A percentile compares a stretch with the other conserved stretches of the same genome.
These are phyloP conservation scores for Aspergillus japonicus DNA, from an alignment of 2,329 filamentous ascomycete genomes.

Conservation along the genomic window DNA sequence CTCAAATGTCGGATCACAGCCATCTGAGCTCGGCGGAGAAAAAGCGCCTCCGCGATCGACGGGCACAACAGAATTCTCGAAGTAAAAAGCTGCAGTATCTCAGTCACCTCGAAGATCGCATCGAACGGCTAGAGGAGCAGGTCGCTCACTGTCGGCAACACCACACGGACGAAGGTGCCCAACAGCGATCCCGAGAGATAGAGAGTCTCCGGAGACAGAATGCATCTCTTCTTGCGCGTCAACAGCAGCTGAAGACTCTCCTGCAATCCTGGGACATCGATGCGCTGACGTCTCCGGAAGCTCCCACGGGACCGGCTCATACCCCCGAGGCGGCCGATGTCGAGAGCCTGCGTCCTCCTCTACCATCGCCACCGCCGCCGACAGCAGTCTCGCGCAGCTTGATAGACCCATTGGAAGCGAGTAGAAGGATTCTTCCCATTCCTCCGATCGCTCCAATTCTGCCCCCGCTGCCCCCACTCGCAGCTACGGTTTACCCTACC, in stretches of 20 bases:
- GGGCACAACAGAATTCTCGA: slow-evolving; percentile 28
- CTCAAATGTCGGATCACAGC: not conserved
- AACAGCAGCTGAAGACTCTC: slow-evolving; percentile 18
- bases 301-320: not conserved
- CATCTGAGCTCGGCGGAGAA: not conserved
- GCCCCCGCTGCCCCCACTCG: not conserved
- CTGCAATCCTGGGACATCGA: slow-evolving; percentile 24
- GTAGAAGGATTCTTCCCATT: not conserved
- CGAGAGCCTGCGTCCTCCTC: not conserved
- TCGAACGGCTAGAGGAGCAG: slow-evolving; percentile 19
- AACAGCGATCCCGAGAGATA: slow-evolving; percentile 22
- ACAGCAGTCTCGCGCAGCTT: not conserved
- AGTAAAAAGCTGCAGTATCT: slow-evolving; percentile 24
- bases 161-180: slow-evolving; percentile 21
- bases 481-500: not conserved
- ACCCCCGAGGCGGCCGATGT: not conserved
- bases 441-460: not conserved
- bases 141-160: slow-evolving; percentile 26
- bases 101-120: slow-evolving; percentile 19
- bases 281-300: not conserved
- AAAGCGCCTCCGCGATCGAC: slow-evolving; percentile 29
- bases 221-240: slow-evolving; percentile 19
- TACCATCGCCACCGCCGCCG: not conserved
- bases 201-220: slow-evolving; percentile 24
- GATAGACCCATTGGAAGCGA: not conserved